Evolutionary conservation across 768 basidiomycete species (phyloP).

Genomic region (Auricularia sp.): DNA sequence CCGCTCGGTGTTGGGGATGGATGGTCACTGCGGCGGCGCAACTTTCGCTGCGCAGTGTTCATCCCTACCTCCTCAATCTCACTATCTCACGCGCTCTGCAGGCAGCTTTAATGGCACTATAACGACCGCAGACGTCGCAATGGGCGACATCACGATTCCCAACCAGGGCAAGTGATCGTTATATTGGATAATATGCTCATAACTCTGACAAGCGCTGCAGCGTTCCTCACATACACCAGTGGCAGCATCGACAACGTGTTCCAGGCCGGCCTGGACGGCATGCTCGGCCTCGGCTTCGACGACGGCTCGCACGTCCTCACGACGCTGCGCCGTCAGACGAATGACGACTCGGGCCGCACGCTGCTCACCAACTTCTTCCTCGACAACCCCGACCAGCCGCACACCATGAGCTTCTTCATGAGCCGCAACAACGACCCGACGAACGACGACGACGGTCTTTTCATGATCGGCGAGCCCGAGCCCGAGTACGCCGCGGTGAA

Average conservation of each 20-base stretch:
- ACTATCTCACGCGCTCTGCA: not conserved
- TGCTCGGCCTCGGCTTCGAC: conserved; percentile 1
- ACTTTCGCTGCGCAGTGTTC: not conserved
- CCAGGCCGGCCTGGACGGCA: conserved; percentile 1
- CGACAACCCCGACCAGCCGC: conserved; percentile 14
- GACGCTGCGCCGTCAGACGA: not conserved
- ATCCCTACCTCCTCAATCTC: not conserved
- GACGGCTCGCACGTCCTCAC: not conserved
- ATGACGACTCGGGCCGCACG: not conserved
- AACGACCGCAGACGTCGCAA: not conserved
- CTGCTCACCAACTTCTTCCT: conserved; percentile 14
- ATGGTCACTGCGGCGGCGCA: too few species aligned
- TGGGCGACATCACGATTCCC: not conserved
- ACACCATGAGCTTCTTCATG: conserved; percentile 19
- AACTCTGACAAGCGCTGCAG: not conserved
- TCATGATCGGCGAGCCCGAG: conserved; percentile 20
- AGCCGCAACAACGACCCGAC: conserved; percentile 15
- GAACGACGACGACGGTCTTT: conserved; percentile 16
- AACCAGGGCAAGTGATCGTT: not conserved
- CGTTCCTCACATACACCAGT: not conserved
- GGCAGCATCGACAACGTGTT: not conserved
- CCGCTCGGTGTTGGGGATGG: not conserved
- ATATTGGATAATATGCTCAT: not conserved
- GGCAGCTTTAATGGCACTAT: not conserved
- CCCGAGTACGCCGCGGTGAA: not conserved